A percentile compares a stretch with the other conserved stretches of the same genome.
Evolutionary conservation across 495 filamentous ascomycete species (phyloP).

Genomic region (Talaromyces proteolyticus): DNA sequence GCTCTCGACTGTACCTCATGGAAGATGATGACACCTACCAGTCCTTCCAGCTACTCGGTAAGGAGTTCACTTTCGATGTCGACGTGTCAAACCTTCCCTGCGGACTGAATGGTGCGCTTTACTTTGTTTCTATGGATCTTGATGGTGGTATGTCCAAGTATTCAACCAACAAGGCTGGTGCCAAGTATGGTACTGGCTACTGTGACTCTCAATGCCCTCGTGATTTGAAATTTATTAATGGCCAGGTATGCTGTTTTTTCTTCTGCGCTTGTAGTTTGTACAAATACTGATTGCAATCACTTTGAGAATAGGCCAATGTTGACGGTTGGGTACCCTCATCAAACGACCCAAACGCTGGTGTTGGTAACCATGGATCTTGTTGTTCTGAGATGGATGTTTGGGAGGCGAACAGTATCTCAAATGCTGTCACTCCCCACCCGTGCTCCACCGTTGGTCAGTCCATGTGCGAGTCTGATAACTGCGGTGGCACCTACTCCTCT

Average conservation of each 20-base stretch:
- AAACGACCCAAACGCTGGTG: slow-evolving; percentile 55
- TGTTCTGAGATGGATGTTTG: slow-evolving; percentile 72
- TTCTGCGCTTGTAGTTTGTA: not conserved
- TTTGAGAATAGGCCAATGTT: slow-evolving; percentile 37
- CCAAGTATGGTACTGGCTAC: slow-evolving; percentile 69
- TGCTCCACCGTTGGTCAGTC: slow-evolving; percentile 51
- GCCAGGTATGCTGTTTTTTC: slow-evolving; percentile 18
- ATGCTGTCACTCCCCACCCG: slow-evolving; percentile 56
- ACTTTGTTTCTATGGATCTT: slow-evolving; percentile 60
- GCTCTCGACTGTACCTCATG: slow-evolving; percentile 58
- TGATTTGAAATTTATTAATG: slow-evolving; percentile 64
- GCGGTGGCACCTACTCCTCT: slow-evolving; percentile 42
- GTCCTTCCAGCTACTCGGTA: slow-evolving; percentile 50
- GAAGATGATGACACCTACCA: slow-evolving; percentile 50
- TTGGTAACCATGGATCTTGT: slow-evolving; percentile 58
- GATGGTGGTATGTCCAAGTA: slow-evolving; percentile 50
- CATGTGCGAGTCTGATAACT: slow-evolving; percentile 50
- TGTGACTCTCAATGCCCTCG: slow-evolving; percentile 68
- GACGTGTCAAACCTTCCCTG: slow-evolving; percentile 60
- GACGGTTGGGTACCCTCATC: slow-evolving; percentile 54
- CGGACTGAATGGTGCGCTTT: slow-evolving; percentile 68
- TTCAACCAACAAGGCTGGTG: slow-evolving; percentile 58
- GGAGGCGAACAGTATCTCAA: slow-evolving; percentile 61
- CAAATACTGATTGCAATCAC: slow-evolving; percentile 3
- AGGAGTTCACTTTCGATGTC: slow-evolving; percentile 65